Conservation (phyloP, 352 stramenopile genomes). For the Blastocystis sp. region DNA sequence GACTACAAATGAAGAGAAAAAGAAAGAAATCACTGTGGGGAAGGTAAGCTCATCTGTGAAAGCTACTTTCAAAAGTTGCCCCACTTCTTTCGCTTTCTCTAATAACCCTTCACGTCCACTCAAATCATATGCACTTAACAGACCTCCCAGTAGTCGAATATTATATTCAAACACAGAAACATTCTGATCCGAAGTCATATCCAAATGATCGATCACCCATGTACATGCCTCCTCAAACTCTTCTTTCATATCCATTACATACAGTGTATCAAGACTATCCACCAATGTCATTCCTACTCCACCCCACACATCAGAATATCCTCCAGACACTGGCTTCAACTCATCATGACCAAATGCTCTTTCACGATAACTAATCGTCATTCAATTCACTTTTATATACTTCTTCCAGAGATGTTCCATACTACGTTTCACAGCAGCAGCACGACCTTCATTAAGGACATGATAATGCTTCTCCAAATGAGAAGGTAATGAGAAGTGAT, state of each 20-base stretch:
- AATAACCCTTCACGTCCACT: conserved; percentile 65
- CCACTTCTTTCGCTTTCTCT: conserved; percentile 37
- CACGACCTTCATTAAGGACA: conserved; percentile 8
- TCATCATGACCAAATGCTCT: conserved; percentile 57
- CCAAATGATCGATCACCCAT: conserved; percentile 64
- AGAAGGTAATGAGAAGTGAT: conserved; percentile 29
- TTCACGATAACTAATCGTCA: not conserved
- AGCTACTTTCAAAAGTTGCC: not conserved
- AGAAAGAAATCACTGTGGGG: not conserved
- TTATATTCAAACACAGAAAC: conserved; percentile 93
- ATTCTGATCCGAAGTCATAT: conserved; percentile 76
- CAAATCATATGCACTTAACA: conserved; percentile 86
- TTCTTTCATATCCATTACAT: conserved; percentile 72
- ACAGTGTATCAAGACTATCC: conserved; percentile 73
- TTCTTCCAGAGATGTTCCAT: conserved; percentile 21
- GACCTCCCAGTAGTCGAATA: conserved; percentile 87
- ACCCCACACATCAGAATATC: conserved; percentile 31
- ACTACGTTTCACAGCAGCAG: conserved; percentile 5
- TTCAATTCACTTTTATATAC: not conserved
- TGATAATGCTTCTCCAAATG: not conserved
- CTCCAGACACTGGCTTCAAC: conserved; percentile 40
- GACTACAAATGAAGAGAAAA: not conserved
- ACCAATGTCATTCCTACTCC: conserved; percentile 71
- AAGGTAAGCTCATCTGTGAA: not conserved
- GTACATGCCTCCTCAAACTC: conserved; percentile 74